Base-by-base conservation (phyloP, 2,329 filamentous ascomycete species). In the Fusarium albosuccineum region DNA sequence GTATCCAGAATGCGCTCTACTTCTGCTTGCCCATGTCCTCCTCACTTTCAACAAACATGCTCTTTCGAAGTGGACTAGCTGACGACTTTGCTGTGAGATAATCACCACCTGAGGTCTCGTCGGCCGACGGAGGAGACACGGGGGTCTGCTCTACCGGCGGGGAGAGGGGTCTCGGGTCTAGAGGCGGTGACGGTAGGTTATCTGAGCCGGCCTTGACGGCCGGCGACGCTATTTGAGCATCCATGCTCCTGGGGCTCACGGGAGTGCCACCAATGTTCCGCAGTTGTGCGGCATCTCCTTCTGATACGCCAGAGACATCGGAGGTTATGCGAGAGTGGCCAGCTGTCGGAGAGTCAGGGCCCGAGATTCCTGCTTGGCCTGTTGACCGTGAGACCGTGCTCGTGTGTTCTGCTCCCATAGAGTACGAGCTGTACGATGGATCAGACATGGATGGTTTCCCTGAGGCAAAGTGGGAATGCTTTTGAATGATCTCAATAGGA, bases 41-140 rank as follows among this genome's bases (percentile, higher is more conserved):
- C 29, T 75, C 73, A n/a, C 76, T 78, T 68, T 82, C 81, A 7
- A 74, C 71, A 41, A 83, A 83, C 39, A 81, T 76, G 29, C 81
- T 82, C 72, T 74, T 79, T 52, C 81, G 73, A n/a, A 76, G 45
- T 5, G 75, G 71, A 45, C 67, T 72, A 8, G 71, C 52, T 3
- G 67, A 60, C 5, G 72, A 52, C 44, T 68, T 74, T 5, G 66
- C 73, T 1, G 75, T 64, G 8, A 77, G 37, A 33, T 77, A 78
- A 26, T 78, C 76, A 2, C 71, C 67, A 0, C 70, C 71, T 1
- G 64, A 27, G 10, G 53, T 58, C 37, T 77, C 76, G 2, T 64
- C 68, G 1, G 69, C 72, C 3, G 71, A 74, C 0, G 75, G 76
- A n/a, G 75, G 77, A 14, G 76, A 78, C 11, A 65, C 40, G 3